Percentiles rank a stretch among this genome's conserved stretches.
Evolutionary conservation across 108 stramenopile genomes (phyloP).

Genomic region (Nitzschia palea): DNA sequence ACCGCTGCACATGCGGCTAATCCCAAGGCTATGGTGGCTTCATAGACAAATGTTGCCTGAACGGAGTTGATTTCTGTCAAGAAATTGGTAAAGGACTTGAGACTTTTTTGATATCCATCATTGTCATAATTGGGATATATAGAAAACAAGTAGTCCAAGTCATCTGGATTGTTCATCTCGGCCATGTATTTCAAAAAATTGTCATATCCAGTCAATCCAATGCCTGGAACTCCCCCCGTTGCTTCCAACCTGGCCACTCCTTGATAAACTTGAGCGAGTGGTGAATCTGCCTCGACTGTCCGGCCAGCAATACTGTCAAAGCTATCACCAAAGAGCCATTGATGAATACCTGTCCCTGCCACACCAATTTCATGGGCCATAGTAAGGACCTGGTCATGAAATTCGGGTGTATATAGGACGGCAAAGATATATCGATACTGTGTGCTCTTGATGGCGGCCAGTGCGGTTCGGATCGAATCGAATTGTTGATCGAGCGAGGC

Average conservation of each 20-base stretch:
- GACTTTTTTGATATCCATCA: neutral
- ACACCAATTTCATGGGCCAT: conserved; percentile 31
- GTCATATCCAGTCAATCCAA: conserved; percentile 9
- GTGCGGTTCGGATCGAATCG: conserved; percentile 3
- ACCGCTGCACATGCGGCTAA: conserved; percentile 42
- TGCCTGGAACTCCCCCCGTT: conserved; percentile 7
- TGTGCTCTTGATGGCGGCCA: conserved; percentile 2
- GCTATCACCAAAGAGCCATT: conserved; percentile 52
- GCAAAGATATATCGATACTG: conserved; percentile 22
- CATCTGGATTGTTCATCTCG: conserved; percentile 13
- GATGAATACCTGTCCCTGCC: conserved; percentile 23
- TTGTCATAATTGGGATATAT: conserved; percentile 17
- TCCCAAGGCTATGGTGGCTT: conserved; percentile 59
- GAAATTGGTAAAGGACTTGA: conserved; percentile 3
- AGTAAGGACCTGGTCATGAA: conserved; percentile 35
- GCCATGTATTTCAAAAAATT: neutral
- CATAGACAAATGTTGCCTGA: conserved; percentile 42
- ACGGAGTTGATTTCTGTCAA: neutral
- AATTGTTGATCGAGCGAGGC: conserved; percentile 1
- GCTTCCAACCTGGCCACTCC: conserved; percentile 30
- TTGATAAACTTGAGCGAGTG: conserved; percentile 39
- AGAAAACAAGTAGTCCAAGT: conserved; percentile 20
- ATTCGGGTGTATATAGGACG: neutral
- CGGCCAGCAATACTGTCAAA: conserved; percentile 24
- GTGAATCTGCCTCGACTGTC: conserved; percentile 30